These are phyloP conservation scores for Posidonia australis DNA, from an alignment of 106 monocot species.

Conservation along the genomic window DNA sequence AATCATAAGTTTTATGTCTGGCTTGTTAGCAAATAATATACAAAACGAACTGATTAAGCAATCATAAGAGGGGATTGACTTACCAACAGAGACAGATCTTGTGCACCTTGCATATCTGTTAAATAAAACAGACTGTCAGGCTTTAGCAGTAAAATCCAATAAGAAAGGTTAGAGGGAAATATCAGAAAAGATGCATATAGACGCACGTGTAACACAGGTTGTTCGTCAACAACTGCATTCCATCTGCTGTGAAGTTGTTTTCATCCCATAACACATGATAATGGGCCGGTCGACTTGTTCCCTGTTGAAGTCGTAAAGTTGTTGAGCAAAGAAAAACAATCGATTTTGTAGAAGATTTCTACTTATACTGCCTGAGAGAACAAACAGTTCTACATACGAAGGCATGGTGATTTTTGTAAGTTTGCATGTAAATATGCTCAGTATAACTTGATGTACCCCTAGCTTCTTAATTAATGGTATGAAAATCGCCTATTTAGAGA, in stretches of 20 bases:
- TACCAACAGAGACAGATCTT: conserved; percentile 81
- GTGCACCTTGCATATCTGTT: conserved; percentile 80
- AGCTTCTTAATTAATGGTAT: too few relatives aligned
- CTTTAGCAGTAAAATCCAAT: background rate
- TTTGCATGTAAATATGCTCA: too few relatives aligned
- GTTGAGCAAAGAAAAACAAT: background rate
- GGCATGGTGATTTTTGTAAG: too few relatives aligned
- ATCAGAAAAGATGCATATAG: background rate
- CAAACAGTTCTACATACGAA: too few relatives aligned
- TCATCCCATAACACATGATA: conserved; percentile 92
- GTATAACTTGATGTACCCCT: too few relatives aligned
- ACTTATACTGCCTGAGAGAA: background rate
- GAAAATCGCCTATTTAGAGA: too few relatives aligned
- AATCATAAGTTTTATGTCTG: background rate
- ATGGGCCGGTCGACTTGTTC: conserved; percentile 79
- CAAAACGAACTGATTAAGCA: background rate
- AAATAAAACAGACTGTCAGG: background rate
- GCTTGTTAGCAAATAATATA: background rate
- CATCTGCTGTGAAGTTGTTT: conserved; percentile 78
- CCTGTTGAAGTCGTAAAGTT: conserved; percentile 21
- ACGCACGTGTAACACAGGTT: conserved; percentile 75
- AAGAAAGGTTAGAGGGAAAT: background rate
- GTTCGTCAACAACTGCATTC: conserved; percentile 59
- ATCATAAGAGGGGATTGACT: background rate
- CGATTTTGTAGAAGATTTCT: background rate